Percentiles rank a stretch among this genome's conserved stretches.
Evolutionary conservation across 1,284 basidiomycete species (phyloP).

Genomic region (Ganoderma lucidum): DNA sequence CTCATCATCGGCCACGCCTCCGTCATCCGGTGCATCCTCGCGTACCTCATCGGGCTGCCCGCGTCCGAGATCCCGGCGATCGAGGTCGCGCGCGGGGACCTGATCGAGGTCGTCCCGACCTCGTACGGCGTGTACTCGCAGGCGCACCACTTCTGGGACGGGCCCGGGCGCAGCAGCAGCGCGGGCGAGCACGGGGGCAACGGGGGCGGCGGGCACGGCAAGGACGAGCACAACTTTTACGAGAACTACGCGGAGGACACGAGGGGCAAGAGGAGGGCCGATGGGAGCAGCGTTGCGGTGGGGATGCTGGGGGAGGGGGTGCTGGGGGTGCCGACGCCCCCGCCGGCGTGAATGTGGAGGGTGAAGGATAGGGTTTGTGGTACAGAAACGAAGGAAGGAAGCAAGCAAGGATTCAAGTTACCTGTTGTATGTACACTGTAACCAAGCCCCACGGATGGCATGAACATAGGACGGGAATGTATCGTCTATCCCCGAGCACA

Average conservation of each 20-base stretch:
- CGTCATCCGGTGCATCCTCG: conserved; percentile 95
- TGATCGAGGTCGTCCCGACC: conserved; percentile 90
- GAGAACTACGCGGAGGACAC: conserved; percentile 89
- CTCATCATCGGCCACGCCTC: conserved; percentile 89
- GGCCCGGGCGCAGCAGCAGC: conserved; percentile 68
- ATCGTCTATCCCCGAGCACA: not conserved
- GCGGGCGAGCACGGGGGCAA: conserved; percentile 16
- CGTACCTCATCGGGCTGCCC: conserved; percentile 94
- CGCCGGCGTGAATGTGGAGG: not conserved
- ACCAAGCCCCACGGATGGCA: not conserved
- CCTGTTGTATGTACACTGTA: not conserved
- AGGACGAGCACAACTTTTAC: conserved; percentile 80
- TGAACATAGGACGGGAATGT: not conserved
- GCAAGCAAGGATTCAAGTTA: not conserved
- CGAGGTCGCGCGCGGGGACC: conserved; percentile 91
- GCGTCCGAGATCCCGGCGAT: conserved; percentile 97
- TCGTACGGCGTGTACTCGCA: conserved; percentile 90
- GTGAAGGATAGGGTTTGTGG: not conserved
- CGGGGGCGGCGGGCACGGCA: conserved; percentile 44
- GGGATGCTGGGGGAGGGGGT: conserved; percentile 1
- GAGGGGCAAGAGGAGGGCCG: conserved; percentile 64
- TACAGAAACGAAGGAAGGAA: not conserved
- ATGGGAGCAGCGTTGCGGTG: conserved; percentile 15
- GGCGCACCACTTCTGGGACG: conserved; percentile 94
- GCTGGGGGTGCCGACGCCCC: not conserved